Conservation (phyloP, 306 rosid species). For the Medicago lupulina region DNA sequence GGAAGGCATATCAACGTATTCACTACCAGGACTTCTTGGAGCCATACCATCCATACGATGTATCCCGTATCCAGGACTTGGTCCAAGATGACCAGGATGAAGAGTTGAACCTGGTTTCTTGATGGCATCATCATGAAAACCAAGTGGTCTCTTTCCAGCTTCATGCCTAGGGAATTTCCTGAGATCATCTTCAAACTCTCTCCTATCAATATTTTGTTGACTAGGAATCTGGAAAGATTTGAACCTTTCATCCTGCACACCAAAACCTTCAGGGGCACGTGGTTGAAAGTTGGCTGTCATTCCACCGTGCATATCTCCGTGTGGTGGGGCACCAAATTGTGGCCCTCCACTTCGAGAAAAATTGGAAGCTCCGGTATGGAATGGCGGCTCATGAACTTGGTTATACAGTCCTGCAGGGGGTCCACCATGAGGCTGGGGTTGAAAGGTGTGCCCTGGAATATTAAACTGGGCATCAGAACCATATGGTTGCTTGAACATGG, state of each 20-base stretch:
- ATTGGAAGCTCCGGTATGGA: constrained; percentile 56
- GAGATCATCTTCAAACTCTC: constrained; percentile 74
- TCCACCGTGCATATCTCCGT: constrained; percentile 65
- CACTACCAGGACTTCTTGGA: constrained; percentile 73
- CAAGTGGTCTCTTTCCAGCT: constrained; percentile 62
- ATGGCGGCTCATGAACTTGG: constrained; percentile 62
- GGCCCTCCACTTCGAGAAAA: constrained; percentile 58
- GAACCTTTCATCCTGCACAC: constrained; percentile 71
- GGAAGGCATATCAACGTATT: constrained; percentile 60
- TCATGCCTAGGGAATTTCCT: constrained; percentile 72
- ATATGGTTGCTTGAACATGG: constrained; percentile 37
- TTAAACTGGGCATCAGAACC: constrained; percentile 46
- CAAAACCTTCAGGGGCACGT: constrained; percentile 66
- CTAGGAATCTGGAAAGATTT: constrained; percentile 57
- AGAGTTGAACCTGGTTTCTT: constrained; percentile 57
- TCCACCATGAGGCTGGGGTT: constrained; percentile 53
- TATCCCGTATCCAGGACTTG: constrained; percentile 60
- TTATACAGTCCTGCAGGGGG: constrained; percentile 53
- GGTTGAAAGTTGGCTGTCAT: constrained; percentile 53
- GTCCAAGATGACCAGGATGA: constrained; percentile 65
- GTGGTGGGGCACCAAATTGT: constrained; percentile 57
- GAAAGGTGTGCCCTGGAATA: constrained; percentile 52
- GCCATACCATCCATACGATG: constrained; percentile 64
- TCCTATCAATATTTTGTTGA: constrained; percentile 49
- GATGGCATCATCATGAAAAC: constrained; percentile 55